Base-by-base conservation (phyloP, 257 asterid genomes). In the Gentiana dahurica region DNA sequence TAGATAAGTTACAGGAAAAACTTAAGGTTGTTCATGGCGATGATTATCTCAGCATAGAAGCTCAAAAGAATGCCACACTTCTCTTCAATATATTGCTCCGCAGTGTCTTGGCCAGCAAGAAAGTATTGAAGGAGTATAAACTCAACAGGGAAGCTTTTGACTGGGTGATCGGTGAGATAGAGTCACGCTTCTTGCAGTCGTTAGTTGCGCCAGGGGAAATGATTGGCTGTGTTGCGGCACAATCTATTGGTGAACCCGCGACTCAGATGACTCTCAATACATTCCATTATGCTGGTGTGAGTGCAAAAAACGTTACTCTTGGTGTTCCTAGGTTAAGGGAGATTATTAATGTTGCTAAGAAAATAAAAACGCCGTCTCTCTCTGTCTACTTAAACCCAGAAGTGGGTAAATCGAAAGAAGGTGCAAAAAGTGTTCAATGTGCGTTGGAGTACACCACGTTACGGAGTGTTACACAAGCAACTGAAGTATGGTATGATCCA, bases 141-240 rank as follows among this genome's bases (percentile, higher is more conserved):
- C 94, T 92, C 54, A 85, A 94, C 6, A 82, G 89, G 36, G 97
- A 86, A 70, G 99, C 99, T 58, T 92, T 92, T 59, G 99, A 88
- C 54, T 92, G 99, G 99, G 97, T 92, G 62, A 65, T 92, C 59
- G 99, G 99, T 15, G 99, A 92, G 81, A 82, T 92, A 48, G 99
- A 92, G 75, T 81, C 97, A 34, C 99, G 99, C 56, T 92, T 92
- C 70, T 71, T 92, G 68, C 99, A 92, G 75, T 92, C 99, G 12
- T 95, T 92, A 57, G 99, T 92, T 51, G 97, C 99, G 39, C 81
- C 99, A 32, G 99, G 99, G 33, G 99, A 92, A 77, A 92, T 92
- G 99, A 92, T 92, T 53, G 99, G 99, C 36, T 88, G 97, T 70
- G 94, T 92, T 75, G 99, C 99, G 53, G 97, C 99, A 34, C 99